phyloP scores from a whole-genome alignment of 2,329 filamentous ascomycete species.

The Clonostachys rosea region DNA sequence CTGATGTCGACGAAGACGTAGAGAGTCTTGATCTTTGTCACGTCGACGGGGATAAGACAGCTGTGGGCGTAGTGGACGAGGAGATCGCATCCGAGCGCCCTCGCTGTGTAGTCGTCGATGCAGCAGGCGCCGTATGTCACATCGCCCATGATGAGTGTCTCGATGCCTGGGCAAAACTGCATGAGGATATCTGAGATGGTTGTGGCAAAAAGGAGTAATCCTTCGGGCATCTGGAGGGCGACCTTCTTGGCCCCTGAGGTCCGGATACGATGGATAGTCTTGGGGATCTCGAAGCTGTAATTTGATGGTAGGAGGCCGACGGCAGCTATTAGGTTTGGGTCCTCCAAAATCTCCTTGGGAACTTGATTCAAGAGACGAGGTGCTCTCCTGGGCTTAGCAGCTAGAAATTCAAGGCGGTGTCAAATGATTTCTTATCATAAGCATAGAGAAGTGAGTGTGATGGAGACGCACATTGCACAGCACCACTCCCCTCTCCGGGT shows the following conservation, averaged over 20 bases:
- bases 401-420: constrained; percentile 31
- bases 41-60: constrained; percentile 91
- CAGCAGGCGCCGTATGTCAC: constrained; percentile 98
- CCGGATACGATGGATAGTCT: constrained; percentile 93
- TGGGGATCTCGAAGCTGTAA: constrained; percentile 98
- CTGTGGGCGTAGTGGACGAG: constrained; percentile 97
- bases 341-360: constrained; percentile 78
- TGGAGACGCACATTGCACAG: constrained; percentile 44
- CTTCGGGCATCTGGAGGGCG: constrained; percentile 96
- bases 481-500: constrained; percentile 17
- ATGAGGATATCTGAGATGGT: constrained; percentile 96
- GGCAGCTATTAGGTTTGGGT: constrained; percentile 80
- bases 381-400: constrained; percentile 65
- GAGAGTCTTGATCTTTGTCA: constrained; percentile 93
- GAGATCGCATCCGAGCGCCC: constrained; percentile 89
- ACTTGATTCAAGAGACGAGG: constrained; percentile 88
- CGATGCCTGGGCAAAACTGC: constrained; percentile 86
- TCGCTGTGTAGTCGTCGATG: constrained; percentile 96
- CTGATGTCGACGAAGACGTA: constrained; percentile 98
- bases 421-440: not conserved
- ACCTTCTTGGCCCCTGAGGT: constrained; percentile 75
- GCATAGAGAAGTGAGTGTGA: not conserved
- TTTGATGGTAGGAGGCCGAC: constrained; percentile 87
- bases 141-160: constrained; percentile 98
- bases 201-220: constrained; percentile 89